Evolutionary conservation across 805 yeast genomes (phyloP), one percentile per base, ranked within the genome.

Genomic region (Starmerella khaoyaiensis): DNA sequence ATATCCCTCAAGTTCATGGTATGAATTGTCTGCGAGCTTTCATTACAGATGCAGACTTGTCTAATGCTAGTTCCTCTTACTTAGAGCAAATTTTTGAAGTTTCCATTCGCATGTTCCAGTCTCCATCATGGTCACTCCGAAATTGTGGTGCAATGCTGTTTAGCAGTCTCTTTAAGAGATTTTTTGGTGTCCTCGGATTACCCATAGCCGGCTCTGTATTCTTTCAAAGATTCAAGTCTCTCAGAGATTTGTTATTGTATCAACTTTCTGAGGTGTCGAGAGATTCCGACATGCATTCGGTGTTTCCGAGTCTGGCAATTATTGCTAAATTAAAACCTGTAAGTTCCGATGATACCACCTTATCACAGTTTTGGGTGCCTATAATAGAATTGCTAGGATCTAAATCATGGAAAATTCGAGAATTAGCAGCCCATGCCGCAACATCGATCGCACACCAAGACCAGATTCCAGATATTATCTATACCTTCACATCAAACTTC

Each of bases 71-170:
- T 9, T 55, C 69, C 0, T 56, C 58, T 4, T 75, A 63, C 51
- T 63, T 76, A 7, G 75, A 75, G 40, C 57, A 59, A 9, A 78
- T 80, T 0, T 59, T 87, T 20, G 64, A 65, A 19, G 55, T 81
- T 16, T 65, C 93, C 0, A 63, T 90, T 29, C 49, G 59, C 2
- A 67, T 74, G 24, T 82, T 87, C 57, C 65, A 71, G 1, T 72
- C 80, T 2, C 61, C 67, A 2, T 63, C 74, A 18, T 87, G 97
- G 97, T 74, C 94, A 0, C 68, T 87, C 20, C 67, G 94, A 52
- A 87, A 87, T 54, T 82, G 96, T 56, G 83, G 94, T 0, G 79
- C 86, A 15, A 90, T 87, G 97, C 64, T 87, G 28, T 87, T 84
- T 55, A 76, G 93, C 1, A 75, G 94, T 0, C 58, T 87, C 28